phyloP scores from a whole-genome alignment of 2,329 filamentous ascomycete genomes.

The Aspergillus sojae region DNA sequence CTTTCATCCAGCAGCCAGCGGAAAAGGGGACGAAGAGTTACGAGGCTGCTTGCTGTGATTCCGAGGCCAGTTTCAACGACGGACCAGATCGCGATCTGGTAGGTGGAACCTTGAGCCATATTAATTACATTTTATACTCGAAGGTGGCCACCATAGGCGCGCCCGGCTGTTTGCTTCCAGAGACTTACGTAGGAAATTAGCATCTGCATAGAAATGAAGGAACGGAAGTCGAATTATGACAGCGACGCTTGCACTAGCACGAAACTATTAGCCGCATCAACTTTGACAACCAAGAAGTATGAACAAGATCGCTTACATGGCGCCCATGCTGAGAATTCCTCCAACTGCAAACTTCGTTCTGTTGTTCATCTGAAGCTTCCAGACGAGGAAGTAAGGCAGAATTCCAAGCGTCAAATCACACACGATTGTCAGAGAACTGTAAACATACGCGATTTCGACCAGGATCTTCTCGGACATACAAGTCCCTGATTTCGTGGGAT shows the following conservation, averaged over 20 bases:
- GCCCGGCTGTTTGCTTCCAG: too few relatives aligned
- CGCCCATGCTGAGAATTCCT: constrained; percentile 46
- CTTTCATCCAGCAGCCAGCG: constrained; percentile 18
- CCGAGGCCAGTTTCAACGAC: constrained; percentile 36
- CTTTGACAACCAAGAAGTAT: neutral
- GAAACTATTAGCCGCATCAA: too few relatives aligned
- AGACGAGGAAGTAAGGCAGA: constrained; percentile 57
- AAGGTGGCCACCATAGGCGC: too few relatives aligned
- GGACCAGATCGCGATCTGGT: constrained; percentile 47
- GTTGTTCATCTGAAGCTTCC: constrained; percentile 56
- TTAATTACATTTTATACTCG: constrained; percentile 14
- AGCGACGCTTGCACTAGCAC: neutral
- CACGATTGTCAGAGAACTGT: constrained; percentile 46
- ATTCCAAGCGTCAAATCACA: constrained; percentile 55
- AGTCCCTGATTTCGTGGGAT: constrained; percentile 25
- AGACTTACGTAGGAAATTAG: neutral
- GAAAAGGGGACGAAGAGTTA: constrained; percentile 49
- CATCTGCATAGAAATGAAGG: constrained; percentile 31
- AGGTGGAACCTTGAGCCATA: constrained; percentile 40
- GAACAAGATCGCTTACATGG: neutral
- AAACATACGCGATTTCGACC: constrained; percentile 54
- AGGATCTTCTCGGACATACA: constrained; percentile 50
- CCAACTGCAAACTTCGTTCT: constrained; percentile 55
- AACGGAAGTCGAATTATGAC: neutral
- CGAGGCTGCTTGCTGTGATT: constrained; percentile 41